Evolutionary conservation across 2,329 filamentous ascomycete species (phyloP).

Genomic region (Domatiomyces catenatus): DNA sequence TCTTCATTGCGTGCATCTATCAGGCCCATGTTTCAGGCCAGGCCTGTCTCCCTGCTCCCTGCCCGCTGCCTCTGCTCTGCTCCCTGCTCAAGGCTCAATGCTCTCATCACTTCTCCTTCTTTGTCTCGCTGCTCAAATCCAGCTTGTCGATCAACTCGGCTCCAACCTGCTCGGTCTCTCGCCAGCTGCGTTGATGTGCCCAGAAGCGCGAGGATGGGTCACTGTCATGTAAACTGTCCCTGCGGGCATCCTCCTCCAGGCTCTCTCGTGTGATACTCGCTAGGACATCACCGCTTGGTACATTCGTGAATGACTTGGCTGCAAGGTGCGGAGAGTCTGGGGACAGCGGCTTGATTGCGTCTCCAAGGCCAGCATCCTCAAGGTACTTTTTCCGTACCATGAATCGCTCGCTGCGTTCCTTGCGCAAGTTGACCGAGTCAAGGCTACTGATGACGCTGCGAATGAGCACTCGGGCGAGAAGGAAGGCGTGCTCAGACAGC

Average conservation of each 20-base stretch:
- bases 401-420: slow-evolving; percentile 69
- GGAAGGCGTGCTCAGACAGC: slow-evolving; percentile 76
- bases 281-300: slow-evolving; percentile 24
- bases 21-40: background rate
- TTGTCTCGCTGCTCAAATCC: slow-evolving; percentile 7
- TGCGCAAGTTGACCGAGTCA: slow-evolving; percentile 72
- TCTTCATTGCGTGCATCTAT: background rate
- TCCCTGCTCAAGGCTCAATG: no score
- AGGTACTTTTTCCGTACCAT: slow-evolving; percentile 65
- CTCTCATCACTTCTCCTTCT: slow-evolving; percentile 10
- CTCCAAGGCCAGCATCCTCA: slow-evolving; percentile 43
- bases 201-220: slow-evolving; percentile 26
- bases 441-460: slow-evolving; percentile 60
- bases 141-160: slow-evolving; percentile 25
- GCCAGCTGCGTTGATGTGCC: slow-evolving; percentile 30
- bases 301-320: slow-evolving; percentile 31
- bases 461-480: slow-evolving; percentile 60
- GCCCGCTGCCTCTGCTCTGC: background rate
- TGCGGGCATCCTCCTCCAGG: slow-evolving; percentile 30
- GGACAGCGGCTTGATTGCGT: slow-evolving; percentile 34
- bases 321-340: slow-evolving; percentile 42
- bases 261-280: slow-evolving; percentile 22
- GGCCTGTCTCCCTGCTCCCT: no score
- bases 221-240: slow-evolving; percentile 20
- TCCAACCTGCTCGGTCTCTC: slow-evolving; percentile 27